Evolutionary conservation across 768 basidiomycete species (phyloP).

Genomic region (Mycena kentingensis): DNA sequence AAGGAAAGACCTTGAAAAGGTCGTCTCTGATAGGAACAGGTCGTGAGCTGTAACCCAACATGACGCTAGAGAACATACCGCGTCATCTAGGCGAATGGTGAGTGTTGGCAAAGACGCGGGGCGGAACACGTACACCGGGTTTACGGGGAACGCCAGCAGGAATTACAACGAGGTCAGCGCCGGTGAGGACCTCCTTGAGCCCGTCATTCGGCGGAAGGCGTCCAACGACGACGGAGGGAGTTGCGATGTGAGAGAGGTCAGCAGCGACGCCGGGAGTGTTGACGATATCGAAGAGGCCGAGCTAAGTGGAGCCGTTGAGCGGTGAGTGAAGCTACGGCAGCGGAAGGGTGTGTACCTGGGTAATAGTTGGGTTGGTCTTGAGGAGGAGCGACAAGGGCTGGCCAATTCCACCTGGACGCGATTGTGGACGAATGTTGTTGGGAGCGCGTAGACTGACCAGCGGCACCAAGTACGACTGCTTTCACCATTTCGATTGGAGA

Average conservation of each 20-base stretch:
- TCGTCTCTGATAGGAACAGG: conserved; percentile 67
- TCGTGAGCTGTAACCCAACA: conserved; percentile 5
- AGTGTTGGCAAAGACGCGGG: conserved; percentile 12
- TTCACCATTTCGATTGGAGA: conserved; percentile 43
- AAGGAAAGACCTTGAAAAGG: conserved; percentile 78
- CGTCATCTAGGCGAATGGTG: conserved; percentile 46
- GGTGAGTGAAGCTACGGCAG: neutral
- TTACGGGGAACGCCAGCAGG: conserved; percentile 97
- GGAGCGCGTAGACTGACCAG: conserved; percentile 53
- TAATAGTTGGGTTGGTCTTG: conserved; percentile 81
- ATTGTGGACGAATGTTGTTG: conserved; percentile 1
- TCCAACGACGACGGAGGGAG: conserved; percentile 83
- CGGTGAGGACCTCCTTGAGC: conserved; percentile 77
- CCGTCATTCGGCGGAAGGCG: conserved; percentile 79
- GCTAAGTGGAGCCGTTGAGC: conserved; percentile 42
- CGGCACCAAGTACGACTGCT: conserved; percentile 95
- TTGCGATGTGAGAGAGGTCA: conserved; percentile 92
- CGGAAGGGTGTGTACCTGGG: conserved; percentile 51
- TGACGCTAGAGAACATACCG: conserved; percentile 37
- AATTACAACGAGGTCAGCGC: conserved; percentile 90
- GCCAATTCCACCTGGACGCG: conserved; percentile 82
- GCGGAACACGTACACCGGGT: conserved; percentile 79
- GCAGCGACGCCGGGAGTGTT: conserved; percentile 96
- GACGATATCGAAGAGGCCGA: conserved; percentile 93
- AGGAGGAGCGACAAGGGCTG: conserved; percentile 93